A percentile compares a stretch with the other conserved stretches of the same genome.
Conservation (phyloP, 2,329 filamentous ascomycete genomes). For the Aspergillus ibericus region DNA sequence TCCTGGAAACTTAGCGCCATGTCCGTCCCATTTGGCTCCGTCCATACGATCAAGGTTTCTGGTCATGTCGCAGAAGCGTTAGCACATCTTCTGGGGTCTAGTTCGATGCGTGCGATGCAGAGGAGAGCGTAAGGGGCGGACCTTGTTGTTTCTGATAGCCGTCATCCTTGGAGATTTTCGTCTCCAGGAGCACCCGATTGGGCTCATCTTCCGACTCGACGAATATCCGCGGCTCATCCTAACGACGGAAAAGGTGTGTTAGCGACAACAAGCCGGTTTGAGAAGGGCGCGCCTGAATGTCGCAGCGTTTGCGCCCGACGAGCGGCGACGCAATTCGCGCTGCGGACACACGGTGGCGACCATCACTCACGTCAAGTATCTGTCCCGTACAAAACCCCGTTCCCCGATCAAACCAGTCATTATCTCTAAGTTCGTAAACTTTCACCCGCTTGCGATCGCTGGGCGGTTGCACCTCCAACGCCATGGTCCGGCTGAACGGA, state of each 20-base stretch:
- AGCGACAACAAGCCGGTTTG: constrained; percentile 10
- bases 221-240: constrained; percentile 82
- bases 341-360: constrained; percentile 1
- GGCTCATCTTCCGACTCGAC: constrained; percentile 94
- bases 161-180: constrained; percentile 88
- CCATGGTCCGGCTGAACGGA: constrained; percentile 44
- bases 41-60: constrained; percentile 99
- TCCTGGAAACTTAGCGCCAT: constrained; percentile 99
- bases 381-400: constrained; percentile 91
- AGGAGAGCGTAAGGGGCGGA: constrained; percentile 37
- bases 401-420: constrained; percentile 98
- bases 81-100: constrained; percentile 10
- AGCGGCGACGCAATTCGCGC: constrained; percentile 15
- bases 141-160: constrained; percentile 98
- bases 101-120: constrained; percentile 16
- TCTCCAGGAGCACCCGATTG: constrained; percentile 79
- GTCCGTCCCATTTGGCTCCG: constrained; percentile 83
- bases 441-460: constrained; percentile 72
- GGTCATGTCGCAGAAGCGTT: constrained; percentile 29
- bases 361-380: constrained; percentile 64
- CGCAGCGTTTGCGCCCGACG: constrained; percentile 21
- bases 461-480: constrained; percentile 49
- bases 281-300: constrained; percentile 17
- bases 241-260: constrained; percentile 19
- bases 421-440: constrained; percentile 97